Evolutionary conservation across 2,329 filamentous ascomycete species (phyloP).

Genomic region (Botryosphaeria dothidea): DNA sequence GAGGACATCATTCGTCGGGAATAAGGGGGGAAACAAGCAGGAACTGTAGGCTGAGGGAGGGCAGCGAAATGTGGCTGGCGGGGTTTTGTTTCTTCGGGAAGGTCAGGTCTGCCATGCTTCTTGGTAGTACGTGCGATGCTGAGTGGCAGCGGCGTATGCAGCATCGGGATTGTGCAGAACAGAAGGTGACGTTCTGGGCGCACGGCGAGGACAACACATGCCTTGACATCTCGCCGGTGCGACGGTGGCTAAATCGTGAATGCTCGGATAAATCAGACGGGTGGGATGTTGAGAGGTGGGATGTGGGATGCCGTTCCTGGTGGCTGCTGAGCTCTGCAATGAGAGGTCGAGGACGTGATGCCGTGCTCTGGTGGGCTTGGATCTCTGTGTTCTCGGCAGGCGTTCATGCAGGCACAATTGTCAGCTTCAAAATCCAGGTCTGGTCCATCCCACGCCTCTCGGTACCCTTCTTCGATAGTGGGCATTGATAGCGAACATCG

Average conservation of each 20-base stretch:
- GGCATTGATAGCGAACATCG: neutral
- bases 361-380: neutral
- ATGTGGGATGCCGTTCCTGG: neutral
- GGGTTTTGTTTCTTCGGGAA: neutral
- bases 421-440: neutral
- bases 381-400: neutral
- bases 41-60: neutral
- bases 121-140: neutral
- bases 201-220: neutral
- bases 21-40: neutral
- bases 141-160: slow-evolving; percentile 11
- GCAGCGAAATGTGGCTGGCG: neutral
- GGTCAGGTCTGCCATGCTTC: neutral
- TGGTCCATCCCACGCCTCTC: neutral
- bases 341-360: neutral
- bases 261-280: neutral
- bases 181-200: neutral
- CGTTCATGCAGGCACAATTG: slow-evolving; percentile 1
- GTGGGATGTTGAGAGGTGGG: neutral
- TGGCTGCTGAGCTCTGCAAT: neutral
- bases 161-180: slow-evolving; percentile 9
- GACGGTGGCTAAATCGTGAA: slow-evolving; percentile 1
- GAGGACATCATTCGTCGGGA: neutral
- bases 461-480: neutral
- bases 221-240: neutral